Percentiles rank a stretch among this genome's conserved stretches.
Conservation (phyloP, 1,284 basidiomycete genomes). For the Naganishia cerealis region DNA sequence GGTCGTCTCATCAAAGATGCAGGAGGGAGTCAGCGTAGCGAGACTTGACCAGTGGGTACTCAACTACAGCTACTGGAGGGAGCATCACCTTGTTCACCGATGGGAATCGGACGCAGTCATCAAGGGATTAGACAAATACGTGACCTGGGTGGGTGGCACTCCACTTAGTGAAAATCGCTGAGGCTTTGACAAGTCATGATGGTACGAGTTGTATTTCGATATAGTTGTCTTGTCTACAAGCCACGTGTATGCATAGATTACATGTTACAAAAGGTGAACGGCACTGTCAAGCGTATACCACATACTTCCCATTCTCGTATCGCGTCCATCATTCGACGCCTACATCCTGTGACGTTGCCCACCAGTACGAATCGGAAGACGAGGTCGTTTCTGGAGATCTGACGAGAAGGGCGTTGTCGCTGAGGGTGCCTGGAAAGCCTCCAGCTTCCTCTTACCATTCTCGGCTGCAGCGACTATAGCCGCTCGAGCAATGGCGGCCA, state of each 20-base stretch:
- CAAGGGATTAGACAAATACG: neutral
- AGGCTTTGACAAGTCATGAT: neutral
- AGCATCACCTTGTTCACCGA: conserved; percentile 16
- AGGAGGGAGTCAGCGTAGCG: conserved; percentile 9
- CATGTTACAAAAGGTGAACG: too few relatives aligned
- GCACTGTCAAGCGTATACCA: neutral
- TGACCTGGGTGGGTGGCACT: neutral
- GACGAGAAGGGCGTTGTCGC: neutral
- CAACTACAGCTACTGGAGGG: conserved; percentile 21
- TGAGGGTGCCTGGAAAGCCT: neutral
- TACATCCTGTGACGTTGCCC: neutral
- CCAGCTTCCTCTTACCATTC: neutral
- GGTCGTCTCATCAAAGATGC: conserved; percentile 5
- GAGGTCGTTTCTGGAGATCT: neutral
- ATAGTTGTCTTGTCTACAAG: conserved; percentile 1
- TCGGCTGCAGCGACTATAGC: neutral
- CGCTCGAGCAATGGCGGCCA: neutral
- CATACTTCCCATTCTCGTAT: neutral
- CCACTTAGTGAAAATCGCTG: neutral
- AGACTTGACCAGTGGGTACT: conserved; percentile 6
- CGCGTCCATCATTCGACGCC: neutral
- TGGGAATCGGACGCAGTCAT: neutral
- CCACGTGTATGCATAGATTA: too few relatives aligned
- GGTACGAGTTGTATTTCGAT: conserved; percentile 1
- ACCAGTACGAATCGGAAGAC: neutral